Percentiles rank a stretch among this genome's conserved stretches.
Evolutionary conservation across 345 rosid genomes (phyloP).

Genomic region (Punica granatum): DNA sequence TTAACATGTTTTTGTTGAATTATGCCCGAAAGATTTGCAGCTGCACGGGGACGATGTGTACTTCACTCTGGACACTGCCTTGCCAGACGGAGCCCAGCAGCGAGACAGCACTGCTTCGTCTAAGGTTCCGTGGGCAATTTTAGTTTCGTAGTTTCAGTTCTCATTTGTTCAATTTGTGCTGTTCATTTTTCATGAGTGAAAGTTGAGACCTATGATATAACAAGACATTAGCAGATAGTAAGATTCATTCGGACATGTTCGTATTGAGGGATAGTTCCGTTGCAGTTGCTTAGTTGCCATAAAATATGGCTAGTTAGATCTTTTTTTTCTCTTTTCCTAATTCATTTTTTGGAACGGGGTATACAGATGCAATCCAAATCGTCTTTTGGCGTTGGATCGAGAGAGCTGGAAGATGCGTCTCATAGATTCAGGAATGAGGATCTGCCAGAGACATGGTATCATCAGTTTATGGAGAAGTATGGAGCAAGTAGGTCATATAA

Average conservation of each 20-base stretch:
- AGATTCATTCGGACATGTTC: background rate
- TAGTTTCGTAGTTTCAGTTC: background rate
- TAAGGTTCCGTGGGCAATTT: slow-evolving; percentile 31
- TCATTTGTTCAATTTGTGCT: background rate
- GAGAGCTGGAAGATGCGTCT: slow-evolving; percentile 44
- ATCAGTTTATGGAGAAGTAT: slow-evolving; percentile 62
- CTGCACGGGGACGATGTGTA: slow-evolving; percentile 83
- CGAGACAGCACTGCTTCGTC: slow-evolving; percentile 34
- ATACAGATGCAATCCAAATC: slow-evolving; percentile 48
- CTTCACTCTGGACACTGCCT: slow-evolving; percentile 50
- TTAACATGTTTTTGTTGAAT: background rate
- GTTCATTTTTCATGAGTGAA: background rate
- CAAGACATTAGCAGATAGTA: too few relatives aligned
- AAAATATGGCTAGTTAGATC: background rate
- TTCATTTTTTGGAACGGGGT: background rate
- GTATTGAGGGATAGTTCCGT: background rate
- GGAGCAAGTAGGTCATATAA: slow-evolving; percentile 44
- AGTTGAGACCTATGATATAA: background rate
- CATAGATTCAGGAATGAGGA: slow-evolving; percentile 72
- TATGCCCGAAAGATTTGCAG: slow-evolving; percentile 53
- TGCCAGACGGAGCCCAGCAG: slow-evolving; percentile 39
- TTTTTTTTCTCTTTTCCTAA: background rate
- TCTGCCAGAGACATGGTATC: slow-evolving; percentile 87
- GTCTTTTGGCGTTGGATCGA: slow-evolving; percentile 29
- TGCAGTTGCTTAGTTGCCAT: background rate